Evolutionary conservation across 2,329 filamentous ascomycete genomes (phyloP).

Genomic region (Ilyonectria robusta): DNA sequence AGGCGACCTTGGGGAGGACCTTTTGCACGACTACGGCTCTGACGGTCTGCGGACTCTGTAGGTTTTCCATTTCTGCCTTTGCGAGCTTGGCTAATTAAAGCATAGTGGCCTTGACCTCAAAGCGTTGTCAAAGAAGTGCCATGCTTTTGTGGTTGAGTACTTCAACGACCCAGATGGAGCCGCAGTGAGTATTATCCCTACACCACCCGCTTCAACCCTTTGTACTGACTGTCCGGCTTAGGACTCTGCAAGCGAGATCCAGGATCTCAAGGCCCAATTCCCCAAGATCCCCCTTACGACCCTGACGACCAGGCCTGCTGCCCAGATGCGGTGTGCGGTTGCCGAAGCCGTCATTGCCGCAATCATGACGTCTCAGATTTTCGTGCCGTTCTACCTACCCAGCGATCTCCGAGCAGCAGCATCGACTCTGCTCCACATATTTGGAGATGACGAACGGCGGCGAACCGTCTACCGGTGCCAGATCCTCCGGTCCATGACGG

Average conservation of each 20-base stretch:
- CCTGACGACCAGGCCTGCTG: constrained; percentile 37
- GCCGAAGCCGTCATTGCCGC: constrained; percentile 48
- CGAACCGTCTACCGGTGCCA: constrained; percentile 48
- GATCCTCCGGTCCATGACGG: constrained; percentile 42
- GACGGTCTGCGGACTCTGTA: constrained; percentile 44
- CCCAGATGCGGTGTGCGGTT: constrained; percentile 48
- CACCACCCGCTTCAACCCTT: background rate
- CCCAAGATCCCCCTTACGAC: constrained; percentile 46
- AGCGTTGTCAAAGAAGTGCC: constrained; percentile 42
- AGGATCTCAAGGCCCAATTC: constrained; percentile 41
- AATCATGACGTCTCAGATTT: constrained; percentile 44
- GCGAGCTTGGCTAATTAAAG: constrained; percentile 15
- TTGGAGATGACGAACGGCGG: constrained; percentile 44
- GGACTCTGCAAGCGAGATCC: constrained; percentile 43
- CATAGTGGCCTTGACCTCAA: constrained; percentile 43
- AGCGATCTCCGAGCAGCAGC: constrained; percentile 34
- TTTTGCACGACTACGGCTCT: constrained; percentile 38
- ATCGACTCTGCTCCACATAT: constrained; percentile 40
- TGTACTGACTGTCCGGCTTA: constrained; percentile 7
- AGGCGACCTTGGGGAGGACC: constrained; percentile 41
- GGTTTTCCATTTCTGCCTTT: constrained; percentile 2
- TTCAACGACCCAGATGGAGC: constrained; percentile 46
- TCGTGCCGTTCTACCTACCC: constrained; percentile 49
- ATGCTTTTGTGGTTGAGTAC: constrained; percentile 46
- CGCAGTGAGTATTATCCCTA: constrained; percentile 22